These are phyloP conservation scores for Plasmodium ovale DNA, from an alignment of 169 alveolate species.

Conservation along the genomic window DNA sequence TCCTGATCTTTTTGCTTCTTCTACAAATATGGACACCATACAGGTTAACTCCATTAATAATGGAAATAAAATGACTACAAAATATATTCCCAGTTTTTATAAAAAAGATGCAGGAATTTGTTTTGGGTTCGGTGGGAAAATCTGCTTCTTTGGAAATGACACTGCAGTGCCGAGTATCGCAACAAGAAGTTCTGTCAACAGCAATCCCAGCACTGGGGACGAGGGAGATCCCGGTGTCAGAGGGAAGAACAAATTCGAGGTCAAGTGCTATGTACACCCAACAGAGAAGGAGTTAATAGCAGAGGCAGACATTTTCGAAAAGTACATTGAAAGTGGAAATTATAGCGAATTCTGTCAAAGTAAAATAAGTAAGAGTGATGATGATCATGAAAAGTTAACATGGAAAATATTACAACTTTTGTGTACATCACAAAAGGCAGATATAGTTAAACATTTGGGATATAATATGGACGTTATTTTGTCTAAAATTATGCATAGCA, in stretches of 20 bases:
- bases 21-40: conserved; percentile 79
- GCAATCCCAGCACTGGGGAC: background rate
- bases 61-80: conserved; percentile 76
- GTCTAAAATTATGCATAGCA: background rate
- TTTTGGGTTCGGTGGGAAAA: conserved; percentile 81
- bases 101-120: conserved; percentile 77
- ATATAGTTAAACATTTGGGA: conserved; percentile 64
- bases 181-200: background rate
- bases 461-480: conserved; percentile 48
- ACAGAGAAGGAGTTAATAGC: conserved; percentile 62
- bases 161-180: background rate
- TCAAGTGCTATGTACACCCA: conserved; percentile 44
- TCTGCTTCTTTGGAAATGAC: conserved; percentile 44
- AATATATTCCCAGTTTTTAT: conserved; percentile 81
- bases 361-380: conserved; percentile 53
- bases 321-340: conserved; percentile 55
- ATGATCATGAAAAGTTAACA: conserved; percentile 66
- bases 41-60: conserved; percentile 78
- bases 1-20: conserved; percentile 81
- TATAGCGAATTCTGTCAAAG: conserved; percentile 60
- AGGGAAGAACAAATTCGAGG: background rate
- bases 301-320: conserved; percentile 73
- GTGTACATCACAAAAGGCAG: conserved; percentile 55
- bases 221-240: background rate
- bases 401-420: conserved; percentile 65